Evolutionary conservation across 495 filamentous ascomycete genomes (phyloP), one percentile per base, ranked within the genome.

Genomic region (Daldinia bambusicola): DNA sequence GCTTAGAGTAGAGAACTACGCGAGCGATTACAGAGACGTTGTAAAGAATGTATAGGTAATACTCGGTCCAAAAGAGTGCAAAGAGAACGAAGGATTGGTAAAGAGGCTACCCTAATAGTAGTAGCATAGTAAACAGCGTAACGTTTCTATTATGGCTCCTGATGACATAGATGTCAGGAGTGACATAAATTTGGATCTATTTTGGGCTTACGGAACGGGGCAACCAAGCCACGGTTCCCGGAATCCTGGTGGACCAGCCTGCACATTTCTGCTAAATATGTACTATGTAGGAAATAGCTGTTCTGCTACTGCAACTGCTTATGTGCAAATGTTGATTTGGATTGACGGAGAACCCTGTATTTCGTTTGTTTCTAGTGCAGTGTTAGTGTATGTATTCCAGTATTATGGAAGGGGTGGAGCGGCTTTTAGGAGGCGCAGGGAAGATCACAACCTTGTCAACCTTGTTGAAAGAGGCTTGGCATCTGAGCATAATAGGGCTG

Each of bases 151-250:
- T 41, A 43, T 53, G 30, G 63, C 30, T 64, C 70, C 63, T 67
- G 59, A 67, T 55, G 34, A 45, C 60, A 69, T 69, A 59, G n/a
- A 69, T 63, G 30, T 41, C 32, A 40, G 64, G 68, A 64, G 50
- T 52, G 48, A 69, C 65, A 60, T 72, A 68, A 65, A 57, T 66
- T 68, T 69, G 62, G 70, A 65, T 66, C 32, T 73, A 73, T 73
- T 66, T 68, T 69, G 62, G 70, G 61, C 70, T 22, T 73, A 73
- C 69, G 22, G 41, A 65, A 69, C 65, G 61, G 70, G 65, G 61
- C 30, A 45, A 31, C 65, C 62, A 22, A 66, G 66, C 70, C 70
- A 73, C 56, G 56, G 61, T 55, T 48, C 66, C 52, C 61, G 32
- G 55, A 36, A 66, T 66, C 65, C 70, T 69, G 20, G 61, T 41